phyloP scores from a whole-genome alignment of 306 rosid species.

The Castanea crenata region DNA sequence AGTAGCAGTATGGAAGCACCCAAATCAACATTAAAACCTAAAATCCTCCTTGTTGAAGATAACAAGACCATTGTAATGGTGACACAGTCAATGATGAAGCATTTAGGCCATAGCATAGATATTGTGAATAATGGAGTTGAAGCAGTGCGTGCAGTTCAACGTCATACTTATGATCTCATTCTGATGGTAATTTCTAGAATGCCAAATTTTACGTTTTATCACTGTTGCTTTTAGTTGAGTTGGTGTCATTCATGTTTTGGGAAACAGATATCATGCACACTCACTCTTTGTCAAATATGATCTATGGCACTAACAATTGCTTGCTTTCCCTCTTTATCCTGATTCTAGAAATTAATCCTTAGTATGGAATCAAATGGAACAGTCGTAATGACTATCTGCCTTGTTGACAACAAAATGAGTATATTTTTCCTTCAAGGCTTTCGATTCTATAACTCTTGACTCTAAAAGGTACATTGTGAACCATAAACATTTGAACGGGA shows the following conservation, averaged over 20 bases:
- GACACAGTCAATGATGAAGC: conserved; percentile 88
- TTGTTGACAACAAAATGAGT: background rate
- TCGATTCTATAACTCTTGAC: background rate
- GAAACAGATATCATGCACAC: background rate
- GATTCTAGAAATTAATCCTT: background rate
- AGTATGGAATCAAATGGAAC: background rate
- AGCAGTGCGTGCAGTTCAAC: conserved; percentile 73
- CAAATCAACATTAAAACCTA: conserved; percentile 43
- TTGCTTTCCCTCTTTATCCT: background rate
- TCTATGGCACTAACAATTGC: background rate
- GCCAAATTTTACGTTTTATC: background rate
- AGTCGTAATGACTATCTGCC: background rate
- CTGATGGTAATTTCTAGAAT: conserved; percentile 63
- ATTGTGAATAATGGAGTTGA: conserved; percentile 86
- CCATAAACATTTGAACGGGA: background rate
- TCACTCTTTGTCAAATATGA: background rate
- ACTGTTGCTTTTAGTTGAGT: background rate
- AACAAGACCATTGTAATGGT: conserved; percentile 93
- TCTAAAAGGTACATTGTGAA: background rate
- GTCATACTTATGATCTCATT: conserved; percentile 56
- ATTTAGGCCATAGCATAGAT: conserved; percentile 73
- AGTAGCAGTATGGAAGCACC: conserved; percentile 33
- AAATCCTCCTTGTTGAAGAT: conserved; percentile 91
- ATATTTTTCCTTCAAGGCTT: background rate
- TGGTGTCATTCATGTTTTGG: background rate